phyloP scores from a whole-genome alignment of 441 rosid genomes.

The California macrophylla region DNA sequence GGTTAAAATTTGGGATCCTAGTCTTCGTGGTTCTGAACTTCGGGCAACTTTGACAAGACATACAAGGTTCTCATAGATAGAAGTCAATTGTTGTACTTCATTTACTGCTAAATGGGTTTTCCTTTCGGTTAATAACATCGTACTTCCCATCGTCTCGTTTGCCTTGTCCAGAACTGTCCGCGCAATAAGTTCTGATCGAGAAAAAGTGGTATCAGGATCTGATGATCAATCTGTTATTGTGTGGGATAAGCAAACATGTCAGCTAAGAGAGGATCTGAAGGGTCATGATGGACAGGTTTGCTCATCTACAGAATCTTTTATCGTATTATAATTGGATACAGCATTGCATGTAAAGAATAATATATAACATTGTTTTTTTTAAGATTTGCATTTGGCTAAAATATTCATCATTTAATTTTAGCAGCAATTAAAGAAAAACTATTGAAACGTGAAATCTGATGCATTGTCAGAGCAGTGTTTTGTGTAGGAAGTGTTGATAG shows the following conservation, averaged over 20 bases:
- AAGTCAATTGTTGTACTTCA: slow-evolving; percentile 1
- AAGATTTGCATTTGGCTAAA: background rate
- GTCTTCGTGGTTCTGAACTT: slow-evolving; percentile 93
- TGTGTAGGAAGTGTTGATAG: background rate
- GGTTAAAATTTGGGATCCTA: slow-evolving; percentile 99
- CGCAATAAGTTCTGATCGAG: slow-evolving; percentile 95
- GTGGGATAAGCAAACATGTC: slow-evolving; percentile 94
- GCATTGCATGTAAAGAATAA: slow-evolving; percentile 8
- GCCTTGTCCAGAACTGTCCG: slow-evolving; percentile 61
- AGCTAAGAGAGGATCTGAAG: slow-evolving; percentile 86
- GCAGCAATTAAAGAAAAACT: no score
- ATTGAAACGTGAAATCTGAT: background rate
- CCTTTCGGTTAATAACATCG: slow-evolving; percentile 1
- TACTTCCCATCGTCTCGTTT: slow-evolving; percentile 13
- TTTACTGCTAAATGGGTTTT: slow-evolving; percentile 13
- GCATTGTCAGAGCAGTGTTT: background rate
- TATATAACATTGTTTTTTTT: no score
- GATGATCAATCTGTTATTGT: slow-evolving; percentile 91
- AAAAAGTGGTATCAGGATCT: slow-evolving; percentile 94
- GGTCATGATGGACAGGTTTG: slow-evolving; percentile 94
- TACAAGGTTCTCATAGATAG: slow-evolving; percentile 41
- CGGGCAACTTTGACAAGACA: slow-evolving; percentile 91
- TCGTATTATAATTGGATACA: slow-evolving; percentile 10
- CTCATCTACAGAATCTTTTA: slow-evolving; percentile 11
- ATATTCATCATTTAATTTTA: background rate